phyloP scores from a whole-genome alignment of 148 eudicot species.

The Cornus suecica region DNA sequence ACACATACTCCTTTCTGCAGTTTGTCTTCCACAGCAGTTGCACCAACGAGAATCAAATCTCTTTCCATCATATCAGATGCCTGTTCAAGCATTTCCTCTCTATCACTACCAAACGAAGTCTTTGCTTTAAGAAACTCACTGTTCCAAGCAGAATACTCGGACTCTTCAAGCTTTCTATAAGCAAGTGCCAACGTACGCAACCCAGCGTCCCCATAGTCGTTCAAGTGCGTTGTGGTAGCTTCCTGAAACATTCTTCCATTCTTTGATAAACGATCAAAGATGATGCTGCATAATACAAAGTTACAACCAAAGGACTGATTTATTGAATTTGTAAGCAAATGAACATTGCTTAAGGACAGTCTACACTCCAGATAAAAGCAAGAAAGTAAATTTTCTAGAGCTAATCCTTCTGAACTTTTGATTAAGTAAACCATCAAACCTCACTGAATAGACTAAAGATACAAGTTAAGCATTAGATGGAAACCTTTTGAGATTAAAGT shows the following conservation, averaged over 20 bases:
- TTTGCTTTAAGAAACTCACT: conserved; percentile 71
- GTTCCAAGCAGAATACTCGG: conserved; percentile 75
- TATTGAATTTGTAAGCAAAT: conserved; percentile 2
- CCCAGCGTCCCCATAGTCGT: conserved; percentile 90
- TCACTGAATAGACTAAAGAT: background rate
- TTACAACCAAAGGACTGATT: background rate
- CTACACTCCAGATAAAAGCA: background rate
- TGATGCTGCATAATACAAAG: conserved; percentile 53
- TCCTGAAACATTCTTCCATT: conserved; percentile 64
- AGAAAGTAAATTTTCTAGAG: background rate
- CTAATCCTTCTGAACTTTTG: background rate
- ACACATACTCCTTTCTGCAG: conserved; percentile 76
- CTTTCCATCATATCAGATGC: conserved; percentile 75
- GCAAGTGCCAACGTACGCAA: conserved; percentile 88
- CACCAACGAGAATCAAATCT: conserved; percentile 89
- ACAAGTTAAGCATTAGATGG: no score
- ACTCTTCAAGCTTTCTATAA: conserved; percentile 71
- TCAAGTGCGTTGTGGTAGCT: conserved; percentile 71
- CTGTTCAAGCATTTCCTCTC: conserved; percentile 70
- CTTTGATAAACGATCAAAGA: conserved; percentile 79
- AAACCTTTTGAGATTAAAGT: no score
- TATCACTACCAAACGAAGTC: conserved; percentile 65
- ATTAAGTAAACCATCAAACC: background rate
- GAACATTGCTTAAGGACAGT: background rate
- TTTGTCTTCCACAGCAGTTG: conserved; percentile 96